phyloP scores from a whole-genome alignment of 495 filamentous ascomycete genomes.

The Penicillium parvum region DNA sequence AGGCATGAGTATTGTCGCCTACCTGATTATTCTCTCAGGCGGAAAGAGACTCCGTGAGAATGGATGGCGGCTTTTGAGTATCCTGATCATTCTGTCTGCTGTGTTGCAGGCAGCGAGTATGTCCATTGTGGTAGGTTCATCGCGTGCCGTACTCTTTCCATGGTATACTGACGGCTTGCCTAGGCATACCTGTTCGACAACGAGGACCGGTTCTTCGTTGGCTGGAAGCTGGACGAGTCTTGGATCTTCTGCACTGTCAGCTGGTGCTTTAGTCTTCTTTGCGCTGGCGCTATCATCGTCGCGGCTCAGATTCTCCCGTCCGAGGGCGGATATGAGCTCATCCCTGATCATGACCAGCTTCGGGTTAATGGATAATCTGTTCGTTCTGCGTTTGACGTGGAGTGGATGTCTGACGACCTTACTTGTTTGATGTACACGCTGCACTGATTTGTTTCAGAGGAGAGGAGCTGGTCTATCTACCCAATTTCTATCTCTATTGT shows the following conservation, averaged over 20 bases:
- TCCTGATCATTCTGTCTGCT: conserved; percentile 57
- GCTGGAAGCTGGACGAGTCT: conserved; percentile 75
- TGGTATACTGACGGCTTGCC: neutral
- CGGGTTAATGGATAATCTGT: conserved; percentile 6
- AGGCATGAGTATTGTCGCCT: conserved; percentile 65
- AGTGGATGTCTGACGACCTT: conserved; percentile 2
- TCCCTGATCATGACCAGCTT: conserved; percentile 43
- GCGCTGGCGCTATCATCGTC: conserved; percentile 56
- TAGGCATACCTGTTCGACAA: conserved; percentile 80
- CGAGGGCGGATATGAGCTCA: conserved; percentile 83
- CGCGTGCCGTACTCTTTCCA: neutral
- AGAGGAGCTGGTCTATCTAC: neutral
- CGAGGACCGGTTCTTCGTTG: conserved; percentile 79
- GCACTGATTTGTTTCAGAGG: neutral
- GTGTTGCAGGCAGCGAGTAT: conserved; percentile 63
- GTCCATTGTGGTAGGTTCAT: conserved; percentile 68
- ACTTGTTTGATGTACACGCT: neutral
- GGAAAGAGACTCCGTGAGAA: conserved; percentile 69
- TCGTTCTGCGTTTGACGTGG: neutral
- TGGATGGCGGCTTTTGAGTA: conserved; percentile 71
- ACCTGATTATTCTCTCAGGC: conserved; percentile 67
- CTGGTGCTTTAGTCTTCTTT: conserved; percentile 60
- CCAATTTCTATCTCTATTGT: neutral
- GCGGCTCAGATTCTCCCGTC: conserved; percentile 65
- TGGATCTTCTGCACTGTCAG: conserved; percentile 75